phyloP scores from a whole-genome alignment of 2,329 filamentous ascomycete genomes.

The Ascochyta lentis region DNA sequence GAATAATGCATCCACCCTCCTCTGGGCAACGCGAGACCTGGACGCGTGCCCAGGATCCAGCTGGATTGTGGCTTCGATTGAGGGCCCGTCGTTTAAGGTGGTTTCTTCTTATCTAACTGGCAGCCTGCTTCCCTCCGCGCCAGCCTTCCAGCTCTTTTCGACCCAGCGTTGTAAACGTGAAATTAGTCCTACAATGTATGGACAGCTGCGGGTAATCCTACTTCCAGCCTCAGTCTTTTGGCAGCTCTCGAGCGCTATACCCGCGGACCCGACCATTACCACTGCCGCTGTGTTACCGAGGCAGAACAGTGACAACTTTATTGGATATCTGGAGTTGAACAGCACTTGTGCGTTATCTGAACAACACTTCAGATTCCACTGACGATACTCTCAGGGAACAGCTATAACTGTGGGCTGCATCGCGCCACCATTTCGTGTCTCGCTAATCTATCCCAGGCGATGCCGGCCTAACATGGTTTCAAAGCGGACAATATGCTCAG shows the following conservation, averaged over 20 bases:
- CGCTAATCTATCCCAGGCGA: conserved; percentile 10
- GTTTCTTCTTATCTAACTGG: conserved; percentile 9
- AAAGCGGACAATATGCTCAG: conserved; percentile 37
- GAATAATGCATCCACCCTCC: conserved; percentile 9
- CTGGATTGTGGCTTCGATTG: conserved; percentile 18
- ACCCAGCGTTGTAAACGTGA: neutral
- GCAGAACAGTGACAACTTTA: conserved; percentile 33
- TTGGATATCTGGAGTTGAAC: conserved; percentile 32
- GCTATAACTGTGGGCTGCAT: conserved; percentile 21
- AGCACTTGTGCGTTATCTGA: conserved; percentile 28
- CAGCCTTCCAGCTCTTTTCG: neutral
- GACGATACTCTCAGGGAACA: conserved; percentile 26
- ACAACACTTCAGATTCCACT: neutral
- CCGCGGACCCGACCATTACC: conserved; percentile 41
- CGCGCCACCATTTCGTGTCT: neutral
- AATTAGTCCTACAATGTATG: conserved; percentile 20
- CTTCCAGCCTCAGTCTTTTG: conserved; percentile 23
- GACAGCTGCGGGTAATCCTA: conserved; percentile 18
- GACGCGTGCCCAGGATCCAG: conserved; percentile 3
- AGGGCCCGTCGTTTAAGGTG: conserved; percentile 3
- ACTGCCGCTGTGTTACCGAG: conserved; percentile 35
- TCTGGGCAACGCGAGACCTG: conserved; percentile 16
- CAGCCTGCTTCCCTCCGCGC: neutral
- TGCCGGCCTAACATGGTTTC: conserved; percentile 37
- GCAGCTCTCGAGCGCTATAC: conserved; percentile 24